Evolutionary conservation across 2,329 filamentous ascomycete genomes (phyloP), one percentile per base, ranked within the genome.

Genomic region (Scopulariopsis brevicaulis): DNA sequence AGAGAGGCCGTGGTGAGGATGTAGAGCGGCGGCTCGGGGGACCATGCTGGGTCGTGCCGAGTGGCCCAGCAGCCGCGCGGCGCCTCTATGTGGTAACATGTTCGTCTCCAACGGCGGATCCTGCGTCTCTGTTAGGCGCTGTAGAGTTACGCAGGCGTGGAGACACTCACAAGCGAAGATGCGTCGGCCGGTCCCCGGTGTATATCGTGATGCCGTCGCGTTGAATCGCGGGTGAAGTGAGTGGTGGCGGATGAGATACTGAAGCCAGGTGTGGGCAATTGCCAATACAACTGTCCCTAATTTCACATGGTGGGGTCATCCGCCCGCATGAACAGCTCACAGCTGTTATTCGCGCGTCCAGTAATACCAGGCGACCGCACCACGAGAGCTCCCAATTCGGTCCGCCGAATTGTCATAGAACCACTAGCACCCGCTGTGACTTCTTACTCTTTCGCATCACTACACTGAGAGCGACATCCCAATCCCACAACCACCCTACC

Each of bases 61-160:
- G 10, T 10, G 24, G 25, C 24, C 28, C 10, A 57, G 55, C 46
- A 53, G 46, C 46, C 48, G 55, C 20, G 28, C 32, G 50, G 28
- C 32, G 25, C 46, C 52, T 34, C 55, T 57, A 22, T 57, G 55
- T 20, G 55, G 37, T 20, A 53, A 20, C 55, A 57, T 57, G 12
- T 24, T 24, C 8, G 12, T 22, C 12, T 22, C 22, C 11, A 22
- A 8, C 22, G 20, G n/a, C 12, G 20, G 14, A 14, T 22, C 46
- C 20, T 24, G 46, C 4, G 6, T 4, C 4, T 24, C 20, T 22
- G 20, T 50, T 24, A 50, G 46, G 20, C 22, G n/a, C 12, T 50
- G 22, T 14, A 3, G 20, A 4, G 15, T 2, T 46, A n/a, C 18
- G 15, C 2, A n/a, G 18, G n/a, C n/a, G 18, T 18, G 6, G n/a